phyloP scores from a whole-genome alignment of 306 rosid species.

The Lupinus albus region DNA sequence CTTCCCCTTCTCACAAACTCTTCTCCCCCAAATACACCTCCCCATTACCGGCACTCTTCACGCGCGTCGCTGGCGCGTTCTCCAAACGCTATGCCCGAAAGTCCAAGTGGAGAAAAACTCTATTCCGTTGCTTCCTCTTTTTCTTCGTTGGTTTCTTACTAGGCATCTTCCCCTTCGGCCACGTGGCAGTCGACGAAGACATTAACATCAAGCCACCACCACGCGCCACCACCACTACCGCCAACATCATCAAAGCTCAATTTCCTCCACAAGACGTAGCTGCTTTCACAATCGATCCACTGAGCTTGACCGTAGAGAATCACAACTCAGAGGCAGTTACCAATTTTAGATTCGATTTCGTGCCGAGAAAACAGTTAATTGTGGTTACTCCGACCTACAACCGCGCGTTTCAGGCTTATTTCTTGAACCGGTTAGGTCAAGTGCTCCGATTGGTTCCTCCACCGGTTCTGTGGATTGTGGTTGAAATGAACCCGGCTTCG shows the following conservation, averaged over 20 bases:
- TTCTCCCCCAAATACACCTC: conserved; percentile 56
- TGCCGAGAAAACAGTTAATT: conserved; percentile 78
- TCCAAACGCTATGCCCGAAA: conserved; percentile 56
- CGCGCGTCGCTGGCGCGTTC: conserved; percentile 45
- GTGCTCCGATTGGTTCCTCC: conserved; percentile 75
- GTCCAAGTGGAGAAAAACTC: conserved; percentile 59
- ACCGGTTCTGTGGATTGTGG: conserved; percentile 90
- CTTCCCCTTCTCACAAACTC: conserved; percentile 69
- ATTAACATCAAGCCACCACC: conserved; percentile 69
- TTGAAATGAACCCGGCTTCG: conserved; percentile 78
- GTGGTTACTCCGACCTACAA: conserved; percentile 86
- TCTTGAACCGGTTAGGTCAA: conserved; percentile 76
- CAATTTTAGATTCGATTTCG: conserved; percentile 38
- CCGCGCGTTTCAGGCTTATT: conserved; percentile 73
- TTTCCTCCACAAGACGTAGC: conserved; percentile 5
- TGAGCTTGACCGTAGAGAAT: conserved; percentile 42
- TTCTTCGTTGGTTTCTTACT: conserved; percentile 78
- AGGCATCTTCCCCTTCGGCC: conserved; percentile 75
- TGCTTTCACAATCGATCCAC: conserved; percentile 43
- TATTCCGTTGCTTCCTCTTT: conserved; percentile 59
- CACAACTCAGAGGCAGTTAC: conserved; percentile 7
- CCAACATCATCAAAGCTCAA: neutral
- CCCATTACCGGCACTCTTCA: conserved; percentile 45
- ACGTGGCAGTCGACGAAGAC: conserved; percentile 54
- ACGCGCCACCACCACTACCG: conserved; percentile 41